phyloP scores from a whole-genome alignment of 768 basidiomycete species.

The Kwoniella pini region DNA sequence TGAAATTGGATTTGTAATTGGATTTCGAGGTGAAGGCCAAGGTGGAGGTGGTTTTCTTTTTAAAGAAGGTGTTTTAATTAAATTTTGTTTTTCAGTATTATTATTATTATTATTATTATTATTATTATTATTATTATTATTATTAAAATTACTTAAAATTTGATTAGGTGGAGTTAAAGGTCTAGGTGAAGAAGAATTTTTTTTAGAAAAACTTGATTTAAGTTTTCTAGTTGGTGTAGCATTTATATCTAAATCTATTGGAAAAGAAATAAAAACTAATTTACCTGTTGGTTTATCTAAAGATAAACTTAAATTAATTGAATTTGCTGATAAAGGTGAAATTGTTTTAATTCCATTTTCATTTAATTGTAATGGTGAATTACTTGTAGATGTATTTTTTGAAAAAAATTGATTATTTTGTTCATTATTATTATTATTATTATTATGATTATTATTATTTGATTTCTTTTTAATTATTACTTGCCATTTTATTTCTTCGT shows the following conservation, averaged over 20 bases:
- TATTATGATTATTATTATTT: no score
- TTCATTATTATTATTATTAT: not conserved
- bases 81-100: not conserved
- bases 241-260: constrained; percentile 30
- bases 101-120: not conserved
- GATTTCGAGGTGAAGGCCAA: constrained; percentile 20
- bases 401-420: not conserved
- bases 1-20: not conserved
- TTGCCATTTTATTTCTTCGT: constrained; percentile 63
- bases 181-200: constrained; percentile 8
- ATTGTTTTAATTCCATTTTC: not conserved
- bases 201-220: constrained; percentile 2
- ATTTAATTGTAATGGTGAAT: constrained; percentile 25
- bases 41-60: constrained; percentile 19
- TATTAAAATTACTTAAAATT: not conserved
- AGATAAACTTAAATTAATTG: constrained; percentile 45
- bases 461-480: constrained; percentile 56
- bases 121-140: not conserved
- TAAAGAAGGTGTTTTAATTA: constrained; percentile 9
- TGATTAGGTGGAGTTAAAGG: not conserved
- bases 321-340: constrained; percentile 36
- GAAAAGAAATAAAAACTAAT: constrained; percentile 47
- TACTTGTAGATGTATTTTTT: not conserved
- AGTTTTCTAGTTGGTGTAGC: constrained; percentile 24
- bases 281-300: constrained; percentile 45